phyloP scores from a whole-genome alignment of 768 basidiomycete genomes.

The Daedaleopsis nitida region DNA sequence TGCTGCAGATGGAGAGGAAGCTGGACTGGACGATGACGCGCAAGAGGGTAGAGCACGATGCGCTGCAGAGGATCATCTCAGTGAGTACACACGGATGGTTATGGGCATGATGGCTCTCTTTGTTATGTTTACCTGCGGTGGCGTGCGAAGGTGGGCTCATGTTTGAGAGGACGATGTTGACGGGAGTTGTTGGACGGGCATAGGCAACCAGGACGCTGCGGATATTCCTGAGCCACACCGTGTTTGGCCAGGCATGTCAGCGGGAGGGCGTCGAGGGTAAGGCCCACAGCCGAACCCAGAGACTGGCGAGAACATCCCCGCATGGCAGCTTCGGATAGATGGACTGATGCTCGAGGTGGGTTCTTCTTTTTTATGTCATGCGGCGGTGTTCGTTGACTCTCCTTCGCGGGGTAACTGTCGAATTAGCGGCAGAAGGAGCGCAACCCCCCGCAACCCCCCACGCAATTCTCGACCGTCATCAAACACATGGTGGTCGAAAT shows the following conservation, averaged over 20 bases:
- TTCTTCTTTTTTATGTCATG: neutral
- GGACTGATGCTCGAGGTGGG: conserved; percentile 80
- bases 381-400: neutral
- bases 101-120: no score
- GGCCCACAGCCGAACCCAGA: conserved; percentile 59
- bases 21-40: conserved; percentile 95
- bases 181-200: neutral
- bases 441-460: conserved; percentile 48
- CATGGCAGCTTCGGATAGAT: conserved; percentile 87
- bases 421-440: conserved; percentile 69
- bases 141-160: neutral
- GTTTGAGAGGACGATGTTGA: neutral
- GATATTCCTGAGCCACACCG: conserved; percentile 86
- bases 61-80: conserved; percentile 70
- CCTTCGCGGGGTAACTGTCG: conserved; percentile 52
- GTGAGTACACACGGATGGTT: conserved; percentile 53
- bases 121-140: neutral
- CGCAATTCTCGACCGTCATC: conserved; percentile 87
- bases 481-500: conserved; percentile 85
- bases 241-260: conserved; percentile 87
- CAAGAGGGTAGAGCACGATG: conserved; percentile 89
- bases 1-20: conserved; percentile 87
- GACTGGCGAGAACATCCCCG: conserved; percentile 86
- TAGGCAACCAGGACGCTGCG: conserved; percentile 84
- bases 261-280: conserved; percentile 43